Percentiles rank a stretch among this genome's conserved stretches.
Conservation (phyloP, 768 basidiomycete species). For the Pleurotus tuoliensis region DNA sequence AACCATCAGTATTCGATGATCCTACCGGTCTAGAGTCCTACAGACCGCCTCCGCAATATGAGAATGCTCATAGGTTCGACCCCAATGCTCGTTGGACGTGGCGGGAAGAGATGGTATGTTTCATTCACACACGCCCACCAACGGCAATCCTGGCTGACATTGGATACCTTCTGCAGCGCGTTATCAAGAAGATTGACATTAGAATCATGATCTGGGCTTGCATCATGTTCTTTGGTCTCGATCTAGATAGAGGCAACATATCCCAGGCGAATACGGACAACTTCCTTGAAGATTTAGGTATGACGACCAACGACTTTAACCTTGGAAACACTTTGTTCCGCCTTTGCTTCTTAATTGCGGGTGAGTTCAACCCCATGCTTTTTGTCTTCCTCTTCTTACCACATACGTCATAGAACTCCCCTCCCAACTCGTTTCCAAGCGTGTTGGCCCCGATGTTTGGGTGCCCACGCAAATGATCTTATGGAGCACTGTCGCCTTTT, state of each 20-base stretch:
- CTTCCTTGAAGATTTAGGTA: conserved; percentile 54
- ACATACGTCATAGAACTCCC: conserved; percentile 42
- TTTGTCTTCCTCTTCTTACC: too few relatives aligned
- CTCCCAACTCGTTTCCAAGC: conserved; percentile 64
- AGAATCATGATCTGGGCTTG: conserved; percentile 59
- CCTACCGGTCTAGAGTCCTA: conserved; percentile 45
- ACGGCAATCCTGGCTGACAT: not conserved
- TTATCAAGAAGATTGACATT: conserved; percentile 59
- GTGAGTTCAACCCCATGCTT: conserved; percentile 14
- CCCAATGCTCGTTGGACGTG: conserved; percentile 67
- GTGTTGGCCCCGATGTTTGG: conserved; percentile 66
- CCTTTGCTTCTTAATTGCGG: conserved; percentile 41
- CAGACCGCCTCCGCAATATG: conserved; percentile 49
- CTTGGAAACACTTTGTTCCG: conserved; percentile 59
- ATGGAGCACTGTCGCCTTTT: conserved; percentile 54
- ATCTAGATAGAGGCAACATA: conserved; percentile 58
- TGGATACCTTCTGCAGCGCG: conserved; percentile 23
- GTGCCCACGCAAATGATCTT: conserved; percentile 57
- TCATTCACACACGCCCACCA: not conserved
- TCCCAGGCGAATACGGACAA: conserved; percentile 69
- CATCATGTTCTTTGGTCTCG: conserved; percentile 61
- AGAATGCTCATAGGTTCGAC: conserved; percentile 64
- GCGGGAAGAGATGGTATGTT: conserved; percentile 55
- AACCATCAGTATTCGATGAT: conserved; percentile 61
- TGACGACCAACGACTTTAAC: conserved; percentile 65